A percentile compares a stretch with the other conserved stretches of the same genome.
Conservation (phyloP, 2,329 filamentous ascomycete genomes). For the Mariannaea elegans region DNA sequence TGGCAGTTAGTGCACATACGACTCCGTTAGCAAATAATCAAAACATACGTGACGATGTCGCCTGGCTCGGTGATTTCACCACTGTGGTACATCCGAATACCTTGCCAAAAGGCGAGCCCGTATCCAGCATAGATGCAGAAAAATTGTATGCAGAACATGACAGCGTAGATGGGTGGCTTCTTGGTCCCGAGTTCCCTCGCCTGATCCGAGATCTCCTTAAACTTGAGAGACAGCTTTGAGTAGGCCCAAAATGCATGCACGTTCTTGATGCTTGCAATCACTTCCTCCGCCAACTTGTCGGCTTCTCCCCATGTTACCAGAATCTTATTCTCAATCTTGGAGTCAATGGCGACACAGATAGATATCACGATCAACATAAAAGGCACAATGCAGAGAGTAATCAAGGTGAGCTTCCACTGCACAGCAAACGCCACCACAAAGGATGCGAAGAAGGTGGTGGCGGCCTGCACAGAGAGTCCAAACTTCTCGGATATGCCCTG, state of each 20-base stretch:
- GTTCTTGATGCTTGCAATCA: background rate
- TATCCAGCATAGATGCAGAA: slow-evolving; percentile 61
- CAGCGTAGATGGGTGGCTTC: background rate
- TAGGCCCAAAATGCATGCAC: background rate
- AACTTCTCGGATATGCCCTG: slow-evolving; percentile 87
- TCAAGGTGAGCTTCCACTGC: slow-evolving; percentile 85
- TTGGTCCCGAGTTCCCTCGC: background rate
- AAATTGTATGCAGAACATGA: background rate
- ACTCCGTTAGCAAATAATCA: slow-evolving; percentile 83
- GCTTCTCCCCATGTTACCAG: background rate
- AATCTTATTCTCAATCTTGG: background rate
- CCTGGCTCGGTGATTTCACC: slow-evolving; percentile 45
- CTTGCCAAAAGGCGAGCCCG: slow-evolving; percentile 81
- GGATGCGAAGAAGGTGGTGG: slow-evolving; percentile 79
- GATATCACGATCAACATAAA: slow-evolving; percentile 1
- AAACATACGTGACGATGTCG: slow-evolving; percentile 79
- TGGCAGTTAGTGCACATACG: background rate
- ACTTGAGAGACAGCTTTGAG: background rate
- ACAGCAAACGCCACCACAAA: slow-evolving; percentile 85
- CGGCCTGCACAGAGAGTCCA: slow-evolving; percentile 71
- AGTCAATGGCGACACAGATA: background rate
- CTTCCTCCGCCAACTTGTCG: background rate
- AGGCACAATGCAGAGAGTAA: slow-evolving; percentile 46
- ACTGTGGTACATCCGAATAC: slow-evolving; percentile 40
- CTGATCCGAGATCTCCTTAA: background rate